These are phyloP conservation scores for Podila epicladia DNA, from an alignment of 192 early-diverging fungal genomes.

Conservation along the genomic window DNA sequence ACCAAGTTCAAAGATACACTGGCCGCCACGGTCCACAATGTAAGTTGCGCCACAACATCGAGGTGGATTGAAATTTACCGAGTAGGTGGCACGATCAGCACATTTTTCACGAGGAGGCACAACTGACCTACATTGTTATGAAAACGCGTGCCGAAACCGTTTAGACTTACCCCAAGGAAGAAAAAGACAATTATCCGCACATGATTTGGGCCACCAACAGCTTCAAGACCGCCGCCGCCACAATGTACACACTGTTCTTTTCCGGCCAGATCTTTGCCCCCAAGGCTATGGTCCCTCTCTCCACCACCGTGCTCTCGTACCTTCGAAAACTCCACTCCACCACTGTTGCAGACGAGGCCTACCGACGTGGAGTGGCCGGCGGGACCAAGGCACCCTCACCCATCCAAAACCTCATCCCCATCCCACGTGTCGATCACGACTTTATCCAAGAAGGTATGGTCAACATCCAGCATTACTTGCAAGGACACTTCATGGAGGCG, in stretches of 20 bases:
- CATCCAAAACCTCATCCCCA: slow-evolving; percentile 30
- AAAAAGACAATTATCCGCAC: slow-evolving; percentile 55
- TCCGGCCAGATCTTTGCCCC: slow-evolving; percentile 64
- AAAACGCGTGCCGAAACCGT: no score
- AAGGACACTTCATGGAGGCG: slow-evolving; percentile 58
- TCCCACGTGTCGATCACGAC: slow-evolving; percentile 21
- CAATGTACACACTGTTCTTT: slow-evolving; percentile 70
- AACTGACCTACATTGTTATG: neutral
- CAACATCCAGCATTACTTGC: slow-evolving; percentile 63
- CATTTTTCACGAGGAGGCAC: neutral
- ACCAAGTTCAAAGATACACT: slow-evolving; percentile 48
- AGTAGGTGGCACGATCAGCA: neutral
- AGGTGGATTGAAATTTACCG: neutral
- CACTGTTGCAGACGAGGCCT: slow-evolving; percentile 30
- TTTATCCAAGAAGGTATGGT: slow-evolving; percentile 42
- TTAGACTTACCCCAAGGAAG: slow-evolving; percentile 34
- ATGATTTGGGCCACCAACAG: slow-evolving; percentile 74
- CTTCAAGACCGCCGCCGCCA: slow-evolving; percentile 56
- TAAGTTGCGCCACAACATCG: slow-evolving; percentile 4
- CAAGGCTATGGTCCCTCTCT: slow-evolving; percentile 46
- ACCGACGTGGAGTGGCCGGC: slow-evolving; percentile 23
- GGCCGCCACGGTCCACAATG: slow-evolving; percentile 61
- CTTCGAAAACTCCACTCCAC: slow-evolving; percentile 21
- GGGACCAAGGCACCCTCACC: slow-evolving; percentile 32
- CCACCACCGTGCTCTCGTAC: slow-evolving; percentile 26